Conservation (phyloP, 306 rosid genomes). For the Ammopiptanthus mongolicus region DNA sequence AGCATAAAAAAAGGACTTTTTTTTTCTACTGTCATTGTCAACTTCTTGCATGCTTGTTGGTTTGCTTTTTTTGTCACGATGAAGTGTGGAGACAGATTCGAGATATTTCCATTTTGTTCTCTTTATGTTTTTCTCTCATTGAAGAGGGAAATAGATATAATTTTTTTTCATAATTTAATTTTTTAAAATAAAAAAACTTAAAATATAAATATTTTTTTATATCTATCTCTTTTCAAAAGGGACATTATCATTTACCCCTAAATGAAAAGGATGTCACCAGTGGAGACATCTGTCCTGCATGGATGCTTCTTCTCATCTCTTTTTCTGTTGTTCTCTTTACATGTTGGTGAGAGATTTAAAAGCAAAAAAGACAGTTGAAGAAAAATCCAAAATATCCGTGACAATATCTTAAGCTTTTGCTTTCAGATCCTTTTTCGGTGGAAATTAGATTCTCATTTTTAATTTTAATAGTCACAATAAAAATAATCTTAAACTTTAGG, state of each 20-base stretch:
- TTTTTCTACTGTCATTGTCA: constrained; percentile 14
- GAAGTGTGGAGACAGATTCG: too few relatives aligned
- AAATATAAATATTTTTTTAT: too few relatives aligned
- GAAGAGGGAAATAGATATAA: too few relatives aligned
- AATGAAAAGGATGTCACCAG: too few relatives aligned
- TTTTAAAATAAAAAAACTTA: too few relatives aligned
- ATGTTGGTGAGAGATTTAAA: not conserved
- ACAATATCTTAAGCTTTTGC: constrained; percentile 18
- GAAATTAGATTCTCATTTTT: constrained; percentile 20
- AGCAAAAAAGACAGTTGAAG: not conserved
- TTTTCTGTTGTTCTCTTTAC: not conserved
- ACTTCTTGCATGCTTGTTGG: not conserved
- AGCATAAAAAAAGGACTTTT: not conserved
- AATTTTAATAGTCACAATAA: not conserved
- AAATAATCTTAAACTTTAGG: not conserved
- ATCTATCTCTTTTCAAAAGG: too few relatives aligned
- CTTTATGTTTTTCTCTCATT: too few relatives aligned
- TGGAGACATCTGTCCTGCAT: not conserved
- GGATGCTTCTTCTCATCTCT: constrained; percentile 8
- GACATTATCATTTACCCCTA: too few relatives aligned
- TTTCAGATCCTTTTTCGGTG: constrained; percentile 29
- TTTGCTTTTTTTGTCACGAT: not conserved
- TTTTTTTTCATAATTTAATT: too few relatives aligned
- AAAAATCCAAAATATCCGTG: constrained; percentile 25
- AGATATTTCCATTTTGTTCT: too few relatives aligned